Percentiles rank a stretch among this genome's conserved stretches.
phyloP scores from a whole-genome alignment of 345 rosid species.

The Adansonia digitata region DNA sequence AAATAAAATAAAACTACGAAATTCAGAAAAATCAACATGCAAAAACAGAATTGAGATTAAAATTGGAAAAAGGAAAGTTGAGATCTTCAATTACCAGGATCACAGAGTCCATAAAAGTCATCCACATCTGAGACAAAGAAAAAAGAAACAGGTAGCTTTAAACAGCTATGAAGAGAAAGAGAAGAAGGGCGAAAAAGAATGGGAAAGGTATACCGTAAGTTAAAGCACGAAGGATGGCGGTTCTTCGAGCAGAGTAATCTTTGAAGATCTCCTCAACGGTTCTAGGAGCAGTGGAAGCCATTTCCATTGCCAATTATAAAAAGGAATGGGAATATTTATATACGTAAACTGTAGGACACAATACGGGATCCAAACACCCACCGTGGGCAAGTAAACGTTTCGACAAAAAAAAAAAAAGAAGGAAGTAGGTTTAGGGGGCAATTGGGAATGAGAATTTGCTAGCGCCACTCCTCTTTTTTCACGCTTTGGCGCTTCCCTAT shows the following conservation, averaged over 20 bases:
- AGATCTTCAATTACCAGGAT: conserved; percentile 69
- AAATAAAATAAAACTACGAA: neutral
- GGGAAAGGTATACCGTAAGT: conserved; percentile 45
- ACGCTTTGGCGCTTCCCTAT: neutral
- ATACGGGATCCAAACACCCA: neutral
- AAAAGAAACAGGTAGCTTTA: neutral
- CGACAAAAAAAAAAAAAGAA: too few species aligned
- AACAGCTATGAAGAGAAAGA: neutral
- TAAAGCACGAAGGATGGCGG: conserved; percentile 87
- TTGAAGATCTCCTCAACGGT: conserved; percentile 94
- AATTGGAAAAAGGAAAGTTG: neutral
- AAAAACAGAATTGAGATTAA: neutral
- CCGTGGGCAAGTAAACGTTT: neutral
- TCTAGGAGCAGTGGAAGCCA: conserved; percentile 70
- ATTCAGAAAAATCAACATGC: neutral
- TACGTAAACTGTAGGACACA: neutral
- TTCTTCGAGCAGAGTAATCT: conserved; percentile 72
- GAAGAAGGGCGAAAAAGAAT: neutral
- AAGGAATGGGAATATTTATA: neutral
- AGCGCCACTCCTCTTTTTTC: neutral
- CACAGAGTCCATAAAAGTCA: conserved; percentile 80
- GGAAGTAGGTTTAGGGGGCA: neutral
- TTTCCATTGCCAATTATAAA: conserved; percentile 17
- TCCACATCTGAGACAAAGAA: conserved; percentile 64
- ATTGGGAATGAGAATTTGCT: neutral